phyloP scores from a whole-genome alignment of 495 filamentous ascomycete genomes.

The Tuber aestivum region DNA sequence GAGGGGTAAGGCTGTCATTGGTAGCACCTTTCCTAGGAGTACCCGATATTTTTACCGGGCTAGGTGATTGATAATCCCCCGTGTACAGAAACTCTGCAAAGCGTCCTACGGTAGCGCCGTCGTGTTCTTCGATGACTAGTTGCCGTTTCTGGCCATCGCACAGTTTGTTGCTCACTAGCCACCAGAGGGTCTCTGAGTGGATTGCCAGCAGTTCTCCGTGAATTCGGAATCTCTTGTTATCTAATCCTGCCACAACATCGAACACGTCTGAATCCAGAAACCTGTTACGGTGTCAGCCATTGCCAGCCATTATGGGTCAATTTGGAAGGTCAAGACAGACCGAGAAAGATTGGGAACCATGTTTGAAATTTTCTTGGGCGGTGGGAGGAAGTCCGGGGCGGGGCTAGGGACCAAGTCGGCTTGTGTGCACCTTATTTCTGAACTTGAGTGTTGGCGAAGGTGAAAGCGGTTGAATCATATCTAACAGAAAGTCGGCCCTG shows the following conservation, averaged over 20 bases:
- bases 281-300: background rate
- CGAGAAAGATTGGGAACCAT: background rate
- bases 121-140: background rate
- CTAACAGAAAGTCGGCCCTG: background rate
- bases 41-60: background rate
- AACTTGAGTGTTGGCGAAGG: background rate
- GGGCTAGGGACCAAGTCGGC: background rate
- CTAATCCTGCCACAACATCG: background rate
- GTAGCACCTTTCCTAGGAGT: background rate
- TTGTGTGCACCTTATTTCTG: background rate
- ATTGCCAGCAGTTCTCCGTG: slow-evolving; percentile 4
- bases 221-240: background rate
- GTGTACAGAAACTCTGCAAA: slow-evolving; percentile 15
- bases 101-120: slow-evolving; percentile 2
- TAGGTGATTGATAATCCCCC: slow-evolving; percentile 9
- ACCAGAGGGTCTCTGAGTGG: background rate
- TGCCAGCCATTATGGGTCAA: background rate
- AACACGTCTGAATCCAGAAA: background rate
- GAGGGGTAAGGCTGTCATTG: background rate
- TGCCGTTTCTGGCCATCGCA: background rate
- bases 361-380: background rate
- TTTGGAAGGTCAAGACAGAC: background rate
- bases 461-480: background rate
- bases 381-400: background rate
- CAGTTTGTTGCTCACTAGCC: background rate